Conservation (phyloP, 495 filamentous ascomycete genomes). For the Penicillium angulare region DNA sequence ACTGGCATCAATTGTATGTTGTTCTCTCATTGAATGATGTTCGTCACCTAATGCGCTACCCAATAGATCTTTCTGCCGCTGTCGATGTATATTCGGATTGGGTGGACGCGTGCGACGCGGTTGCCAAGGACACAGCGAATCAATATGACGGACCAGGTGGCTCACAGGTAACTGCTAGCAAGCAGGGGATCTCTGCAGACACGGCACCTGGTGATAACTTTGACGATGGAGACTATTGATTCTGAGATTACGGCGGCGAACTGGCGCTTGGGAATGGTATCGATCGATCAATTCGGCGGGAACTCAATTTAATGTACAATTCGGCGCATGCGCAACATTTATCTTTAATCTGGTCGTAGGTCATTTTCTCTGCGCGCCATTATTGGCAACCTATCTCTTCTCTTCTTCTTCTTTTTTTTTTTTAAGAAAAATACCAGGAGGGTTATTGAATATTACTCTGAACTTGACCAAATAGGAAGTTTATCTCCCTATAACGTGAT, state of each 20-base stretch:
- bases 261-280: slow-evolving; percentile 18
- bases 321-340: slow-evolving; percentile 9
- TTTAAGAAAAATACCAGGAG: no score
- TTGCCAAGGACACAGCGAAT: slow-evolving; percentile 60
- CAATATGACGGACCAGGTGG: slow-evolving; percentile 46
- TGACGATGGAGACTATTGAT: slow-evolving; percentile 34
- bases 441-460: no score
- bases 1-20: slow-evolving; percentile 87
- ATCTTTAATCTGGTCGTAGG: background rate
- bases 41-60: background rate
- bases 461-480: no score
- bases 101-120: slow-evolving; percentile 93
- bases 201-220: slow-evolving; percentile 18
- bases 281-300: slow-evolving; percentile 8
- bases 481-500: no score
- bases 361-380: background rate
- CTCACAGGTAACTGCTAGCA: slow-evolving; percentile 19
- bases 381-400: no score
- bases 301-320: background rate
- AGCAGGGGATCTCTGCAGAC: slow-evolving; percentile 15
- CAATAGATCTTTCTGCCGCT: slow-evolving; percentile 76
- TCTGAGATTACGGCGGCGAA: slow-evolving; percentile 12
- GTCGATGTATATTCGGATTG: slow-evolving; percentile 98
- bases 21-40: background rate
- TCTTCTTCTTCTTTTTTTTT: no score